Percentiles rank a stretch among this genome's conserved stretches.
Evolutionary conservation across 2,329 filamentous ascomycete species (phyloP).

Genomic region (Cytospora mali): DNA sequence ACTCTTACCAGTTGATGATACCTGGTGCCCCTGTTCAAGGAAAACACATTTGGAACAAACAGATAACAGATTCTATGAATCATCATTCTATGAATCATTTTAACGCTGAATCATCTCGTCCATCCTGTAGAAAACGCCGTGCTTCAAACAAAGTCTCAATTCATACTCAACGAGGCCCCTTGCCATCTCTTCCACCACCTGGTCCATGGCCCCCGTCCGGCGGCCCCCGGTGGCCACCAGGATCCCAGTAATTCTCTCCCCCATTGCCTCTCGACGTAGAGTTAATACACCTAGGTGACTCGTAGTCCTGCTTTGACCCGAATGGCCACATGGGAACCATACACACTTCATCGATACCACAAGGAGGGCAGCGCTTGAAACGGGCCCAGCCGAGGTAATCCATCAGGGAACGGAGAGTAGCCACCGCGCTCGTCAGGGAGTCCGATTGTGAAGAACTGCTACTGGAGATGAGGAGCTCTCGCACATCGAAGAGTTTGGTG

Average conservation of each 20-base stretch:
- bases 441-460: background rate
- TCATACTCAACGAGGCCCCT: background rate
- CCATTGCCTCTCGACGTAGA: constrained; percentile 8
- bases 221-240: background rate
- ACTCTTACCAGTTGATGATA: too few species aligned
- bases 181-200: constrained; percentile 15
- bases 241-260: constrained; percentile 28
- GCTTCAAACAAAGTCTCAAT: background rate
- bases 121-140: too few species aligned
- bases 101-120: too few species aligned
- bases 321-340: constrained; percentile 32
- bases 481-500: constrained; percentile 36
- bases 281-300: constrained; percentile 29
- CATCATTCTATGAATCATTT: too few species aligned
- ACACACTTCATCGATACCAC: constrained; percentile 30
- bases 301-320: constrained; percentile 28
- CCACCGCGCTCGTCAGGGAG: background rate
- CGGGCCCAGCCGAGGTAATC: constrained; percentile 28
- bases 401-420: constrained; percentile 20
- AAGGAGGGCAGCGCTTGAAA: constrained; percentile 30
- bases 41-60: too few species aligned
- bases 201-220: constrained; percentile 7
- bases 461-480: constrained; percentile 30
- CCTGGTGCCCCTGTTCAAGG: too few species aligned
- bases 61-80: too few species aligned